Evolutionary conservation across 768 basidiomycete species (phyloP).

Genomic region (Imleria badia): DNA sequence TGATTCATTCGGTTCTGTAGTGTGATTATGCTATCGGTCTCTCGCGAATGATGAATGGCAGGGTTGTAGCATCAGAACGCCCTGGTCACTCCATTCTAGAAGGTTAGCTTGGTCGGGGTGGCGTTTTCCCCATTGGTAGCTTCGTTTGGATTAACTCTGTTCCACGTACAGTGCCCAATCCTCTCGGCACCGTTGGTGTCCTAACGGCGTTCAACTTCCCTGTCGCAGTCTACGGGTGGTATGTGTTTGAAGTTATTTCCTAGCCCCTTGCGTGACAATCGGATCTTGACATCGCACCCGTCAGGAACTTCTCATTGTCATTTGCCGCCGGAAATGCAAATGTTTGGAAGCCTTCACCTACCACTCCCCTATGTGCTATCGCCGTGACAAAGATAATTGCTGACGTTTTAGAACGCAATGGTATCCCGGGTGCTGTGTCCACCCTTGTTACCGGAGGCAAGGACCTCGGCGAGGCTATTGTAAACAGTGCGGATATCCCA

Average conservation of each 20-base stretch:
- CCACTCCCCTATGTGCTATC: conserved; percentile 86
- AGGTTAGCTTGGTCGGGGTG: conserved; percentile 42
- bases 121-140: neutral
- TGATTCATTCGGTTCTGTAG: conserved; percentile 38
- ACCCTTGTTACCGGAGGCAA: conserved; percentile 81
- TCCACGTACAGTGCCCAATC: conserved; percentile 74
- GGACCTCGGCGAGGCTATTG: conserved; percentile 76
- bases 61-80: conserved; percentile 83
- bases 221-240: conserved; percentile 91
- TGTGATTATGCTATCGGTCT: conserved; percentile 94
- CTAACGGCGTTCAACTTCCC: conserved; percentile 97
- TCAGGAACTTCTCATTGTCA: conserved; percentile 87
- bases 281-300: conserved; percentile 9
- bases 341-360: conserved; percentile 93
- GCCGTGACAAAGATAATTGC: conserved; percentile 87
- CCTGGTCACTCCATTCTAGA: conserved; percentile 90
- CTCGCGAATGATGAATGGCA: conserved; percentile 93
- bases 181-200: conserved; percentile 71
- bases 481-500: conserved; percentile 71
- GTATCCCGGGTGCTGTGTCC: conserved; percentile 81
- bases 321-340: conserved; percentile 91
- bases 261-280: neutral
- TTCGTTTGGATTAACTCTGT: conserved; percentile 9
- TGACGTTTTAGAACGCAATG: conserved; percentile 76
- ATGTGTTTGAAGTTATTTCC: conserved; percentile 18